A percentile compares a stretch with the other conserved stretches of the same genome.
phyloP scores from a whole-genome alignment of 2,329 filamentous ascomycete genomes.

The Boeremia exigua region DNA sequence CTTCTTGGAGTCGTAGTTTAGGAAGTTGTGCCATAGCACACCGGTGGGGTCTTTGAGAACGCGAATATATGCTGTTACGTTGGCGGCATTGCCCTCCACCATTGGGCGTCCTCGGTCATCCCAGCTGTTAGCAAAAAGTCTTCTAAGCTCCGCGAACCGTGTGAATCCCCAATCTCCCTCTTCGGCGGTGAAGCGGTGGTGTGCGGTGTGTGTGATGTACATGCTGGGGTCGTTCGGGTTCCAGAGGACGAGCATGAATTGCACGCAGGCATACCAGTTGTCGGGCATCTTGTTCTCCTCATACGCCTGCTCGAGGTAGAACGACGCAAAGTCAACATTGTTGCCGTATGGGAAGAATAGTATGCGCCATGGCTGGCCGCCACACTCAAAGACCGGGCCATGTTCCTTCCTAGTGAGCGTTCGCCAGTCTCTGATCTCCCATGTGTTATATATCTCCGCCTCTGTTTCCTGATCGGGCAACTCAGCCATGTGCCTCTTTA shows the following conservation, averaged over 20 bases:
- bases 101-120: slow-evolving; percentile 73
- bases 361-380: slow-evolving; percentile 90
- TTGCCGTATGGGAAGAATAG: slow-evolving; percentile 96
- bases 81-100: slow-evolving; percentile 76
- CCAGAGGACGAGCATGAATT: slow-evolving; percentile 93
- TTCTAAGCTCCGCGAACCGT: slow-evolving; percentile 86
- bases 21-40: slow-evolving; percentile 88
- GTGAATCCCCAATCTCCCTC: slow-evolving; percentile 99
- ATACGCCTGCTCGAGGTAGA: slow-evolving; percentile 96
- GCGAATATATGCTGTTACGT: slow-evolving; percentile 82
- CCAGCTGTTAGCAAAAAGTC: slow-evolving; percentile 81
- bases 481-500: slow-evolving; percentile 75
- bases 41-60: slow-evolving; percentile 87
- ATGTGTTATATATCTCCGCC: slow-evolving; percentile 78
- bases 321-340: slow-evolving; percentile 89
- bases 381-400: slow-evolving; percentile 86
- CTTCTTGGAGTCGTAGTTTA: slow-evolving; percentile 98
- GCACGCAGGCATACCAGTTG: slow-evolving; percentile 95
- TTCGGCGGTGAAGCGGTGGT: slow-evolving; percentile 93
- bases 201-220: slow-evolving; percentile 77
- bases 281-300: slow-evolving; percentile 76
- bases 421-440: slow-evolving; percentile 87
- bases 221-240: slow-evolving; percentile 92
- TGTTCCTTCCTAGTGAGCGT: slow-evolving; percentile 78
- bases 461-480: slow-evolving; percentile 81